phyloP scores from a whole-genome alignment of 2,329 filamentous ascomycete genomes.

The Colletotrichum australisinense region DNA sequence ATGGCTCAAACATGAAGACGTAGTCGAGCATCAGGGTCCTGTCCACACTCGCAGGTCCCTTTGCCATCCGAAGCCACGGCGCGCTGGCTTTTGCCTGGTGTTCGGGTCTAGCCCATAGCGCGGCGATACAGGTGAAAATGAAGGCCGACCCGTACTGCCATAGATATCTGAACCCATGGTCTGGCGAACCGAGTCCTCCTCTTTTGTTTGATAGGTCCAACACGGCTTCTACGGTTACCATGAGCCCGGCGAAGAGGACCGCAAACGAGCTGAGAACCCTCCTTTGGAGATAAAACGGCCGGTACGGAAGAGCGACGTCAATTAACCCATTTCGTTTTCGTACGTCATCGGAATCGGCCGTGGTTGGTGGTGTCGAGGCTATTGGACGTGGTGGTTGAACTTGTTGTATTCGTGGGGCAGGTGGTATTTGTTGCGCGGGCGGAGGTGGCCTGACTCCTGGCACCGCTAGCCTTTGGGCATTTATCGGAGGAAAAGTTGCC shows the following conservation, averaged over 20 bases:
- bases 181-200: slow-evolving; percentile 42
- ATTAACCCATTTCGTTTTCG: slow-evolving; percentile 37
- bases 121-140: slow-evolving; percentile 46
- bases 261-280: slow-evolving; percentile 45
- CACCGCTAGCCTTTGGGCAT: slow-evolving; percentile 7
- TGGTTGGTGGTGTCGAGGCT: neutral
- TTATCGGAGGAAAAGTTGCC: neutral
- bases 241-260: slow-evolving; percentile 42
- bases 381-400: neutral
- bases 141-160: slow-evolving; percentile 51
- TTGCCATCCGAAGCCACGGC: slow-evolving; percentile 50
- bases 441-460: slow-evolving; percentile 2
- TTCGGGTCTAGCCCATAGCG: slow-evolving; percentile 50
- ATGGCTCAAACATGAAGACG: slow-evolving; percentile 43
- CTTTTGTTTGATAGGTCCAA: slow-evolving; percentile 45
- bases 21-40: slow-evolving; percentile 52
- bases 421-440: neutral
- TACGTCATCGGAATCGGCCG: neutral
- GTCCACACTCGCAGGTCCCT: slow-evolving; percentile 42
- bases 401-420: neutral
- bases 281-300: slow-evolving; percentile 49
- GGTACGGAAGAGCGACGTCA: slow-evolving; percentile 46
- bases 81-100: slow-evolving; percentile 51
- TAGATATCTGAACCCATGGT: slow-evolving; percentile 45
- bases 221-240: slow-evolving; percentile 45